Base-by-base conservation (phyloP, 768 basidiomycete species). In the Russula brevipes region DNA sequence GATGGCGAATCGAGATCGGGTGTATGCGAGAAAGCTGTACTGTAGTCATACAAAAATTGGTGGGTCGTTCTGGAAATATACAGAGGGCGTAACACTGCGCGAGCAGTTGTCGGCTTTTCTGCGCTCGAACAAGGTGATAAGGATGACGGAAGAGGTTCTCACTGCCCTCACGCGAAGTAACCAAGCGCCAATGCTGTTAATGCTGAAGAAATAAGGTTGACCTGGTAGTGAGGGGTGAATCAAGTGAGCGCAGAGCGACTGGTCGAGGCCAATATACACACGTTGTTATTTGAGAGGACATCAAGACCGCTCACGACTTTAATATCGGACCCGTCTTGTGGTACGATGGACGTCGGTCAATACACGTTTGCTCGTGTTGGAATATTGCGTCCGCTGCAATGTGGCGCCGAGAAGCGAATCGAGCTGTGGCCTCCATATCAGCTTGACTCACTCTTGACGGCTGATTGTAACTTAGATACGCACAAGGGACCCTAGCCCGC, bases 381-480 rank as follows among this genome's bases (percentile, higher is more conserved):
- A 87, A 74, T 86, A 96, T 33, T 85, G 81, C 4, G 92, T 93
- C 58, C 81, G 77, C 69, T 98, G 95, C 0, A 96, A 72, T 5
- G 90, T 93, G 5, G 94, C 93, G 2, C 95, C 95, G 17, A 97
- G 78, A 12, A 97, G 47, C 0, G 91, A 94, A 72, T 98, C 95
- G 54, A 93, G 73, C 89, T 91, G 72, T 4, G 19, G 7, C 19
- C 38, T 24, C 24, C 24, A 24, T 24, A 24, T 24, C 24, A 24
- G 24, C 24, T 24, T 24, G 24, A 24, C 24, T 24, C 24, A 24
- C 24, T 24, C 24, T 24, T 24, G 24, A 24, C 24, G 24, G 24
- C 24, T 24, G 24, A 24, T 24, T 24, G 24, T 24, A 24, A 24
- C 24, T 24, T 24, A 36, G 35, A 51, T 6, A 78, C 84, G 69